Evolutionary conservation across 1,139 yeast species (phyloP), one percentile per base, ranked within the genome.

Genomic region (Sugiyamaella pinicola): DNA sequence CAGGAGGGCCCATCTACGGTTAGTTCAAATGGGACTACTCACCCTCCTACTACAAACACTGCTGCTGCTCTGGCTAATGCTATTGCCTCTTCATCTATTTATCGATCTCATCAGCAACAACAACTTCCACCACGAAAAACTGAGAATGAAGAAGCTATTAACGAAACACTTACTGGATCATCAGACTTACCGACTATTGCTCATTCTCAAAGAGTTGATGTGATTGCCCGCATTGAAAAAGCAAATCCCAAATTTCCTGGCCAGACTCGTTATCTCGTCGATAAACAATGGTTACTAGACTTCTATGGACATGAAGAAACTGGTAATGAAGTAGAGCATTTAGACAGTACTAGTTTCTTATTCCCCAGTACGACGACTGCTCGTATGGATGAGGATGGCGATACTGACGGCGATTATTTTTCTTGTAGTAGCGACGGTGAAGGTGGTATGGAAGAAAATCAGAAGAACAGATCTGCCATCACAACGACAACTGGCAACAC

Each of bases 391-490:
- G 42, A n/a, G 4, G 42, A 38, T 38, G n/a, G 21, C 26, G 42
- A 38, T n/a, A 38, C 29, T 38, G 42, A 38, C 3, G 29, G 29
- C n/a, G 42, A 38, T 38, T 38, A 38, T 13, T 38, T 12, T n/a
- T 19, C 42, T 38, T 21, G 29, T 38, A 38, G 29, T 22, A 38
- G 47, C 26, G 47, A 42, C 21, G 29, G 38, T 19, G 44, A 40
- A 6, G 19, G 19, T n/a, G 34, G 33, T 13, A 17, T 10, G 12
- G 38, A 12, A 12, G 9, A 37, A 39, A 22, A 39, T n/a, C n/a
- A n/a, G n/a, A 39, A 13, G 18, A 15, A 34, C 4, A 37, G 40
- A 6, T 37, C 21, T 15, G 26, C 31, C 12, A 26, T 26, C 31
- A 26, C n/a, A n/a, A n/a, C n/a, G n/a, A 24, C 28, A 24, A 35